Conservation (phyloP, 73 alveolate species). For the Paramecium sonneborni region DNA sequence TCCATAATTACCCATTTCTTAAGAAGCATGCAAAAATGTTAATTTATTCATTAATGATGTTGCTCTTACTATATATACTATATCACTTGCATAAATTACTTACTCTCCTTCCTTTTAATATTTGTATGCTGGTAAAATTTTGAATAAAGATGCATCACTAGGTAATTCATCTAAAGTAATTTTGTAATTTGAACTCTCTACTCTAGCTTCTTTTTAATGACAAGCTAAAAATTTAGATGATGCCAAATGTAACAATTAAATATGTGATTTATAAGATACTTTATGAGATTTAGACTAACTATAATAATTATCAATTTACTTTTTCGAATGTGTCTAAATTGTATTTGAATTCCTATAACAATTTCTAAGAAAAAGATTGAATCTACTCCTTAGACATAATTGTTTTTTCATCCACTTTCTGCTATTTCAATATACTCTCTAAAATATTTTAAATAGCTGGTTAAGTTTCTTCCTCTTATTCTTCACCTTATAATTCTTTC, state of each 20-base stretch:
- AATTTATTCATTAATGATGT: constrained; percentile 51
- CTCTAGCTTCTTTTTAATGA: constrained; percentile 60
- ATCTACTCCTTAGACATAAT: constrained; percentile 48
- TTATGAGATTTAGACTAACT: constrained; percentile 38
- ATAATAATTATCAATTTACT: background rate
- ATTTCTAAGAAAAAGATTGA: background rate
- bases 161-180: constrained; percentile 62
- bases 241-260: constrained; percentile 60
- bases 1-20: constrained; percentile 47
- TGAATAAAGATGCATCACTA: constrained; percentile 54
- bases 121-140: constrained; percentile 62
- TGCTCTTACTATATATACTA: constrained; percentile 51
- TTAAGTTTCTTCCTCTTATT: constrained; percentile 3
- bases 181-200: constrained; percentile 58
- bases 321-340: constrained; percentile 63
- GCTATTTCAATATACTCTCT: background rate
- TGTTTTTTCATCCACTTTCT: background rate
- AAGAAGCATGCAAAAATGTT: constrained; percentile 46
- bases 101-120: constrained; percentile 67
- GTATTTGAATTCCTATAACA: constrained; percentile 60
- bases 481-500: background rate
- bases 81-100: constrained; percentile 55
- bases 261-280: constrained; percentile 53
- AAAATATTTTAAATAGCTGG: background rate
- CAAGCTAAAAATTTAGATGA: constrained; percentile 68